Conservation (phyloP, 2,329 filamentous ascomycete genomes). For the Fusarium sp. region DNA sequence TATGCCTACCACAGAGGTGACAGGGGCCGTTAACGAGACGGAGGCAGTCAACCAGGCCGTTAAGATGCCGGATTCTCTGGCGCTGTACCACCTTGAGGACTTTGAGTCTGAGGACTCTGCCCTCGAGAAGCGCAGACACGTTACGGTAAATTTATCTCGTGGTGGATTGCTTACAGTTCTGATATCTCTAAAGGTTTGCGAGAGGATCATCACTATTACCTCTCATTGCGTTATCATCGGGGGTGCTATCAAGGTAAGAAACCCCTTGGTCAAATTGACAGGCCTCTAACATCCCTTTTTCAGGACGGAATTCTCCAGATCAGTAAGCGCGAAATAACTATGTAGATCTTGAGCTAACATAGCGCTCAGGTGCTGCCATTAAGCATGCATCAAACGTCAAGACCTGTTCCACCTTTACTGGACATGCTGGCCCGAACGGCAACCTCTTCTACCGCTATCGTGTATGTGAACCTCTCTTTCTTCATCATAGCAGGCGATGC, state of each 20-base stretch:
- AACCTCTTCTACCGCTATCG: not conserved
- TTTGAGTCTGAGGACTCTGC: not conserved
- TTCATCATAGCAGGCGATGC: not conserved
- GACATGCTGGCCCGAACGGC: not conserved
- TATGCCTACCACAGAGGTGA: not conserved
- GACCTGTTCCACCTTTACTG: not conserved
- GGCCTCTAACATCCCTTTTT: accelerated
- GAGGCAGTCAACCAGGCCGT: not conserved
- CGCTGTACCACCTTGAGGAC: not conserved
- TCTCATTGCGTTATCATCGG: accelerated
- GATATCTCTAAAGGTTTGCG: not conserved
- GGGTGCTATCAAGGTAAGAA: not conserved
- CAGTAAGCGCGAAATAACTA: accelerated
- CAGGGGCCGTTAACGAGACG: not conserved
- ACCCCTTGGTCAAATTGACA: accelerated
- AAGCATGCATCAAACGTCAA: not conserved
- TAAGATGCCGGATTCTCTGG: accelerated
- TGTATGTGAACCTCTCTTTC: not conserved
- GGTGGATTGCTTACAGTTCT: too few species aligned
- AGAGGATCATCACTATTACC: accelerated
- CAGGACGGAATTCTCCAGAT: not conserved
- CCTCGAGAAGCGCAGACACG: not conserved
- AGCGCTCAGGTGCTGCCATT: accelerated
- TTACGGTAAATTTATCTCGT: not conserved
- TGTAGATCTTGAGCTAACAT: accelerated